Evolutionary conservation across 495 filamentous ascomycete species (phyloP), one percentile per base, ranked within the genome.

Genomic region (Aspergillus ostianus): DNA sequence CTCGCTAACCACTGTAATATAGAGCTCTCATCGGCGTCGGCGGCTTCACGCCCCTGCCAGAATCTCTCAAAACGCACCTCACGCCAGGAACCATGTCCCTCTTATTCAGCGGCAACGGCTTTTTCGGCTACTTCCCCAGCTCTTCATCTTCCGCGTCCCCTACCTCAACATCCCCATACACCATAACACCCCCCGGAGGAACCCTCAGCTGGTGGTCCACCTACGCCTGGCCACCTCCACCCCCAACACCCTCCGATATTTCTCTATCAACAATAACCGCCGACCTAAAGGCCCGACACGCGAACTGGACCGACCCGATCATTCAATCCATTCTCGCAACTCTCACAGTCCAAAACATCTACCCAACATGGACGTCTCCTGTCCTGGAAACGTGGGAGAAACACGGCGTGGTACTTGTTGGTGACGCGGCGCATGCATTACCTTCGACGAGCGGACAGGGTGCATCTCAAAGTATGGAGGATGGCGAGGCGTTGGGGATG

Each of bases 41-140:
- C 20, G 82, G 82, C 36, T 83, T 86, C 57, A 66, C 36, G 4
- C 83, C 46, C 67, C 75, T 7, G 47, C 70, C 5, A 53, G 65
- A 1, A 51, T 62, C 36, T n/a, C 59, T 75, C 6, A 55, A 64
- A 51, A 57, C 52, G 2, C 54, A 64, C 18, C 64, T 74, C 27
- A 58, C 68, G 29, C 64, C 70, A 19, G 77, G 78, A n/a, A 72
- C 71, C 1, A 83, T 84, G 80, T 77, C 75, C 57, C 76, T 86
- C 52, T 68, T 76, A 8, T 78, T 82, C 56, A 80, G 83, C 5
- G 68, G 74, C 23, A 81, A 81, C 47, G 83, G 82, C 1, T 84
- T 85, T 72, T 85, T 86, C 63, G 84, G 84, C 7, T 86, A 85
- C 60, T 76, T 75, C 68, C 53, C 64, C 68, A 13, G 63, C 36